These are phyloP conservation scores for Aspergillus pseudoviridinutans DNA, from an alignment of 2,329 filamentous ascomycete genomes.

Conservation along the genomic window DNA sequence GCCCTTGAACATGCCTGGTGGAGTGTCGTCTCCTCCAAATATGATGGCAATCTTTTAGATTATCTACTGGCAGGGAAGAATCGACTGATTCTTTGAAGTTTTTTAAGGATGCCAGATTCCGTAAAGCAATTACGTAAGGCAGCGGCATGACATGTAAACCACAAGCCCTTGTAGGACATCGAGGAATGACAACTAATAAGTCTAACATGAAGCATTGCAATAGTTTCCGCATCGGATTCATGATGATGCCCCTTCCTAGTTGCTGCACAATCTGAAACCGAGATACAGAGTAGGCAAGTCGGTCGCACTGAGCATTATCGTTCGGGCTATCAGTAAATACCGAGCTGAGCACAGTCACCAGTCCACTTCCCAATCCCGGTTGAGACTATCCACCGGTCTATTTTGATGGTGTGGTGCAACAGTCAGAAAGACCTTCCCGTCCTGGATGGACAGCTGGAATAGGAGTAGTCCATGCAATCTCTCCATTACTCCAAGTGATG, in stretches of 20 bases:
- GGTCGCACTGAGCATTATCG: neutral
- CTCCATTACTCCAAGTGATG: neutral
- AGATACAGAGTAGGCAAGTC: neutral
- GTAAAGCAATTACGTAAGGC: neutral
- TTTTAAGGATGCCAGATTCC: neutral
- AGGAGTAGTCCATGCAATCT: neutral
- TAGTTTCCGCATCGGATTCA: neutral
- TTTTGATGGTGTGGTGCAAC: neutral
- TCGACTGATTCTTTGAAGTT: neutral
- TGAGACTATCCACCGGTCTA: neutral
- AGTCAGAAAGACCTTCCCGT: too few relatives aligned
- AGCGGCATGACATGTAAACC: too few relatives aligned
- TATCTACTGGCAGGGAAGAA: neutral
- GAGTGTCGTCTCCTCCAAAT: constrained; percentile 45
- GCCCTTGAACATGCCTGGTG: constrained; percentile 49
- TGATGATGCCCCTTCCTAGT: neutral
- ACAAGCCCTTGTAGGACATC: neutral
- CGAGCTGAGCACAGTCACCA: neutral
- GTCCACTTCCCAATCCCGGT: neutral
- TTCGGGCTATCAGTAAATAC: neutral
- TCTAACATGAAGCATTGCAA: neutral
- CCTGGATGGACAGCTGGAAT: neutral
- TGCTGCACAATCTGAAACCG: neutral
- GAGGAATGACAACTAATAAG: neutral
- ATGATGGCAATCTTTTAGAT: constrained; percentile 43